phyloP scores from a whole-genome alignment of 768 basidiomycete genomes.

The Amanita polypyramis region DNA sequence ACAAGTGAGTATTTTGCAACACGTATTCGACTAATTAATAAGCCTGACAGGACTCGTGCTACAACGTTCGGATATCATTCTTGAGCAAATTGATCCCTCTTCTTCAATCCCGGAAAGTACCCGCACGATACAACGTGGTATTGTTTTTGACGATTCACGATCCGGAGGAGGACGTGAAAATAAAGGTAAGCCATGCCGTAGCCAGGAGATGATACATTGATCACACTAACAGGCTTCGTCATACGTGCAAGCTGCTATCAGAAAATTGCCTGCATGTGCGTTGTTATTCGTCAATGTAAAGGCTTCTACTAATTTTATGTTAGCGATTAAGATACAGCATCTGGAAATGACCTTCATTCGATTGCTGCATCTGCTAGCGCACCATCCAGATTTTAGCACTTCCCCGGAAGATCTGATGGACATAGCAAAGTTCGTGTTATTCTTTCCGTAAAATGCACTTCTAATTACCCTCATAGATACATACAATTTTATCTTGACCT shows the following conservation, averaged over 20 bases:
- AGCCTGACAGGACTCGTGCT: conserved; percentile 66
- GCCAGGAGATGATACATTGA: conserved; percentile 6
- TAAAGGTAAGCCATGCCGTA: conserved; percentile 34
- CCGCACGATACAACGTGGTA: conserved; percentile 68
- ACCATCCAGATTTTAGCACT: conserved; percentile 85
- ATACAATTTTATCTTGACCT: conserved; percentile 80
- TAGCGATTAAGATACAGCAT: conserved; percentile 49
- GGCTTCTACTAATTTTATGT: neutral
- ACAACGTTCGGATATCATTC: conserved; percentile 73
- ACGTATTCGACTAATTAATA: neutral
- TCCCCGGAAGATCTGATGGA: conserved; percentile 61
- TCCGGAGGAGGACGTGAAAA: conserved; percentile 74
- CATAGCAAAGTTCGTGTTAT: conserved; percentile 60
- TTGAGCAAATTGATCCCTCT: conserved; percentile 62
- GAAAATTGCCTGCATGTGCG: conserved; percentile 35
- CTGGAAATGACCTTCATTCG: conserved; percentile 82
- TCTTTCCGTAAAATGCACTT: conserved; percentile 2
- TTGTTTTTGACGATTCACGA: conserved; percentile 88
- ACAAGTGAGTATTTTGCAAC: conserved; percentile 46
- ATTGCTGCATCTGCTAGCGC: conserved; percentile 78
- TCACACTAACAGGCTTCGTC: conserved; percentile 35
- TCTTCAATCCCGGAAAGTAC: conserved; percentile 53
- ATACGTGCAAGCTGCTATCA: conserved; percentile 42
- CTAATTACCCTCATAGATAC: conserved; percentile 44
- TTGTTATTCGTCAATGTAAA: neutral